A percentile compares a stretch with the other conserved stretches of the same genome.
Evolutionary conservation across 495 filamentous ascomycete genomes (phyloP).

Genomic region (Podospora anserina): DNA sequence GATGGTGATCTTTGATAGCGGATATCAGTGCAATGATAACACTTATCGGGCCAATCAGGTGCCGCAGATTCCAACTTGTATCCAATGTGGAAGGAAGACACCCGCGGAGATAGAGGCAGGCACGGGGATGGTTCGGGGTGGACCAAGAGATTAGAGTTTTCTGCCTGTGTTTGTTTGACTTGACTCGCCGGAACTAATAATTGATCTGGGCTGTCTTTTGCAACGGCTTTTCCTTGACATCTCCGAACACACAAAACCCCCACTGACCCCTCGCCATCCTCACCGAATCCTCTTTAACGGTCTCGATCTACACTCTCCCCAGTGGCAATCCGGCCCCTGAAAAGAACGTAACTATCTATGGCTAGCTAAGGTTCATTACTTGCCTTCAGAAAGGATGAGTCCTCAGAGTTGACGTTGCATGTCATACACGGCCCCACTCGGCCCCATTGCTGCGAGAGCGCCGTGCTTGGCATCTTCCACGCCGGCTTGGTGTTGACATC

Average conservation of each 20-base stretch:
- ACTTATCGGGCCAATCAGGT: constrained; percentile 12
- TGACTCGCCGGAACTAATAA: background rate
- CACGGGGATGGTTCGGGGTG: background rate
- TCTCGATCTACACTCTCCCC: no score
- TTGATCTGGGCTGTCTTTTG: background rate
- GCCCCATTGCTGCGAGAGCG: background rate
- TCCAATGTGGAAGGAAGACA: constrained; percentile 11
- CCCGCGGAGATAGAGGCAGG: constrained; percentile 17
- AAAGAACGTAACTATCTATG: no score
- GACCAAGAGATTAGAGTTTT: background rate
- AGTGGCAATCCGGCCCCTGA: no score
- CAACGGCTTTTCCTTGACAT: background rate
- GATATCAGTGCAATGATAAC: constrained; percentile 16
- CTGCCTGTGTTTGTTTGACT: background rate
- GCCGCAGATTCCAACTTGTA: constrained; percentile 7
- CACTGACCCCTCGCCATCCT: background rate
- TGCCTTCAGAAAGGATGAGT: no score
- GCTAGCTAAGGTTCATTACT: no score
- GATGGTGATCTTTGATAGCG: constrained; percentile 12
- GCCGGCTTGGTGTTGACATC: background rate
- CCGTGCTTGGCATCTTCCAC: background rate
- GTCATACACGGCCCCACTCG: background rate
- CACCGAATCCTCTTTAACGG: no score
- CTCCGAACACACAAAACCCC: background rate
- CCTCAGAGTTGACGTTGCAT: background rate